These are phyloP conservation scores for Sporormia fimetaria DNA, from an alignment of 495 filamentous ascomycete genomes.

Conservation along the genomic window DNA sequence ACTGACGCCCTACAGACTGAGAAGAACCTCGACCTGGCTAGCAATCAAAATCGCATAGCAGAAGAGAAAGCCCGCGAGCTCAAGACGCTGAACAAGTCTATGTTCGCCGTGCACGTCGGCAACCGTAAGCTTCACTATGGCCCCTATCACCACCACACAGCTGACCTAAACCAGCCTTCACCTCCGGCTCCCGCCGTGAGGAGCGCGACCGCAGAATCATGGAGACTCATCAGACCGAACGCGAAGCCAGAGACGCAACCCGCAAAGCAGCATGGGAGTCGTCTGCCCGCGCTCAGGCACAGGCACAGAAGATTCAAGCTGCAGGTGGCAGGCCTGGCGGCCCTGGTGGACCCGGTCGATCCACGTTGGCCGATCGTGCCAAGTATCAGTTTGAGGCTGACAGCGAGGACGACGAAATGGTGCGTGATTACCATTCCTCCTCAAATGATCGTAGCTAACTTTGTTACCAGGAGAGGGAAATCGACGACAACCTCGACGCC, in stretches of 20 bases:
- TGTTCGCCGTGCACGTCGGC: conserved; percentile 50
- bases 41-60: conserved; percentile 56
- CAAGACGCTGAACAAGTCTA: conserved; percentile 64
- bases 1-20: background rate
- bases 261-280: conserved; percentile 51
- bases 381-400: conserved; percentile 76
- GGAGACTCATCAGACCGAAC: conserved; percentile 52
- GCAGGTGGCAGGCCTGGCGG: conserved; percentile 33
- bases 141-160: background rate
- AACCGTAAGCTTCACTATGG: too few relatives aligned
- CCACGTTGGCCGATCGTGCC: conserved; percentile 51
- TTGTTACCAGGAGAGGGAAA: conserved; percentile 41
- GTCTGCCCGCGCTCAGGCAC: conserved; percentile 48
- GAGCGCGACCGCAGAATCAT: conserved; percentile 51
- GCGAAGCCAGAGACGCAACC: conserved; percentile 55
- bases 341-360: conserved; percentile 30
- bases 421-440: too few relatives aligned
- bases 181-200: conserved; percentile 34
- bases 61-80: conserved; percentile 65
- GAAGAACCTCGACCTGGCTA: conserved; percentile 54
- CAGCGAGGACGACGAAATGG: conserved; percentile 53
- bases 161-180: conserved; percentile 20
- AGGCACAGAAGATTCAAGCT: too few relatives aligned
- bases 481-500: conserved; percentile 31
- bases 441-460: background rate